Conservation (phyloP, 2,329 filamentous ascomycete genomes). For the Aspergillus sp. region DNA sequence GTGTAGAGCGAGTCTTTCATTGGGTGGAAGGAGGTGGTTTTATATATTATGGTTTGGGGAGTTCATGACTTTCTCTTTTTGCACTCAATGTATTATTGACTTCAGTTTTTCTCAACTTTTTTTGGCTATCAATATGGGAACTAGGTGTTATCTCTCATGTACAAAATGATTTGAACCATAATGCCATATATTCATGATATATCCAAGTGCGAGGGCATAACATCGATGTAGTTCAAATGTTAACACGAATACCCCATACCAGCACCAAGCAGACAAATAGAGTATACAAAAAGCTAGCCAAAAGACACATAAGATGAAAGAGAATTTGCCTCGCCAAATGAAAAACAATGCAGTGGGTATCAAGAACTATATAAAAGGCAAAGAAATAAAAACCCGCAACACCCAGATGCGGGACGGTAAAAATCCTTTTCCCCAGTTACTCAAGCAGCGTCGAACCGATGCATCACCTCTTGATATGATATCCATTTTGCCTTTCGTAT, state of each 20-base stretch:
- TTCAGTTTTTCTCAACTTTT: conserved; percentile 9
- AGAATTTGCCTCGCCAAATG: no score
- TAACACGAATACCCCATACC: no score
- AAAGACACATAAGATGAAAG: no score
- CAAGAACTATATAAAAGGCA: neutral
- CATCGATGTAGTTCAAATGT: no score
- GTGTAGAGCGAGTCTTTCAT: conserved; percentile 30
- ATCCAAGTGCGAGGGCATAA: conserved; percentile 52
- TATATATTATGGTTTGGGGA: conserved; percentile 7
- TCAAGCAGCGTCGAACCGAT: no score
- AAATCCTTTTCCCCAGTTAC: no score
- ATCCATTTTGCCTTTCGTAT: no score
- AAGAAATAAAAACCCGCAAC: neutral
- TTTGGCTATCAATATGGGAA: conserved; percentile 10
- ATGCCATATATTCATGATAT: neutral
- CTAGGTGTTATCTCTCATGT: conserved; percentile 18
- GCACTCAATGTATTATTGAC: conserved; percentile 21
- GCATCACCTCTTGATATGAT: no score
- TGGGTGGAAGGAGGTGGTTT: conserved; percentile 7
- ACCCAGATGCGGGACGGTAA: conserved; percentile 2
- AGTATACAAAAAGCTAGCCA: no score
- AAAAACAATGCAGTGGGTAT: no score
- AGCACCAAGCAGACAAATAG: no score
- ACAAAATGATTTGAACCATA: conserved; percentile 9
- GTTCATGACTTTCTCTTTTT: conserved; percentile 11